Base-by-base conservation (phyloP, 2,329 filamentous ascomycete species). In the Nannizziopsis arthrosporioides region DNA sequence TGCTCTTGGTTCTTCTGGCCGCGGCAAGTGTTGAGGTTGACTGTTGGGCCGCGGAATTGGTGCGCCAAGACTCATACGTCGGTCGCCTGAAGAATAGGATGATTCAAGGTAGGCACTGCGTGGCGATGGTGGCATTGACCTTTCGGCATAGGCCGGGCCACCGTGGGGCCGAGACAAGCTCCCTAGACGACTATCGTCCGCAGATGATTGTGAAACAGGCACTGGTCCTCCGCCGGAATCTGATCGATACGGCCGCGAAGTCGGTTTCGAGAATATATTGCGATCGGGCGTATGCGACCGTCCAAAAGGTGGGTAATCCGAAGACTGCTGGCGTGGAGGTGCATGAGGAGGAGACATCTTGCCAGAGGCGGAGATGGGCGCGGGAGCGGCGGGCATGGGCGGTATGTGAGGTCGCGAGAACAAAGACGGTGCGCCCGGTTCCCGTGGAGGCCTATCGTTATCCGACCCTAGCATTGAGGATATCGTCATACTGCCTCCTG, bases 261-360 rank as follows among this genome's bases (percentile, higher is more conserved):
- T 58, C 7, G 57, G 57, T 54, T 63, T 79, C 71, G 66, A 78
- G 77, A 48, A 73, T 41, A 74, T 70, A 52, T 15, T 38, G 35
- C 81, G 79, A 39, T 87, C 83, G n/a, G 84, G 84, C 0, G 83
- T 87, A 50, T 84, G 80, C 2, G 83, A 83, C 51, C 82, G 73
- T 53, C 81, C 74, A 61, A 76, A 82, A 4, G 75, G 72, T 44
- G 68, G 69, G 55, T 83, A 82, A 14, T 84, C 81, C 51, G 77
- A 65, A 0, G 73, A 69, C 2, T 73, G 65, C 56, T 59, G 68
- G 55, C 66, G 67, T 46, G 59, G 59, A 37, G 59, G 66, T 37
- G 59, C 66, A 38, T 59, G 65, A 10, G 66, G 68, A 53, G 63
- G 71, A 48, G 61, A 73, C 66, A 69, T 71, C 57, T 14, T 38